Conservation (phyloP, 192 early-diverging fungal species). For the Rhizophagus clarus region DNA sequence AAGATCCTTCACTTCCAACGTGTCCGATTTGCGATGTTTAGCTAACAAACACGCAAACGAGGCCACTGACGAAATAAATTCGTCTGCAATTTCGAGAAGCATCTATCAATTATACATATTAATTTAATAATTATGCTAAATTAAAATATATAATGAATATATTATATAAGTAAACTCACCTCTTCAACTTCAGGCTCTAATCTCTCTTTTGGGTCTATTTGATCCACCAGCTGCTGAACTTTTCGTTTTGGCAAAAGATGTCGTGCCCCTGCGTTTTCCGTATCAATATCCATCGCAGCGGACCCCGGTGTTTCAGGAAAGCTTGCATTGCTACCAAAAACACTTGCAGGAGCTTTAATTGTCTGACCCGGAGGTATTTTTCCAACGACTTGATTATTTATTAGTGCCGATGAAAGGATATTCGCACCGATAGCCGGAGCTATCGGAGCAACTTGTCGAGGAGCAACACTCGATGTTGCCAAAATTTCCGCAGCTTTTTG, state of each 20-base stretch:
- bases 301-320: neutral
- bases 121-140: neutral
- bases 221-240: constrained; percentile 82
- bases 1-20: constrained; percentile 83
- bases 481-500: neutral
- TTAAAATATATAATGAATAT: neutral
- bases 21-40: constrained; percentile 77
- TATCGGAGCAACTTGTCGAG: constrained; percentile 6
- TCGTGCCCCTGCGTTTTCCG: neutral
- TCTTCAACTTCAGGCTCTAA: constrained; percentile 85
- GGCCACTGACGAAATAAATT: constrained; percentile 86
- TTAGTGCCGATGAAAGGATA: neutral
- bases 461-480: neutral
- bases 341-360: neutral
- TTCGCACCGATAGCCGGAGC: neutral
- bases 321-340: neutral
- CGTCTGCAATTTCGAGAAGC: constrained; percentile 80
- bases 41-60: constrained; percentile 82
- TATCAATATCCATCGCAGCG: neutral
- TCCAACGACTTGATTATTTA: neutral
- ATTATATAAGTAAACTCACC: constrained; percentile 41
- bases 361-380: neutral
- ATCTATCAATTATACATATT: constrained; percentile 48
- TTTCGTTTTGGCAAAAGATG: constrained; percentile 60
- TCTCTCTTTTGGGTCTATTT: constrained; percentile 78